Conservation (phyloP, 2,329 filamentous ascomycete species). For the Alternaria ethzedia region DNA sequence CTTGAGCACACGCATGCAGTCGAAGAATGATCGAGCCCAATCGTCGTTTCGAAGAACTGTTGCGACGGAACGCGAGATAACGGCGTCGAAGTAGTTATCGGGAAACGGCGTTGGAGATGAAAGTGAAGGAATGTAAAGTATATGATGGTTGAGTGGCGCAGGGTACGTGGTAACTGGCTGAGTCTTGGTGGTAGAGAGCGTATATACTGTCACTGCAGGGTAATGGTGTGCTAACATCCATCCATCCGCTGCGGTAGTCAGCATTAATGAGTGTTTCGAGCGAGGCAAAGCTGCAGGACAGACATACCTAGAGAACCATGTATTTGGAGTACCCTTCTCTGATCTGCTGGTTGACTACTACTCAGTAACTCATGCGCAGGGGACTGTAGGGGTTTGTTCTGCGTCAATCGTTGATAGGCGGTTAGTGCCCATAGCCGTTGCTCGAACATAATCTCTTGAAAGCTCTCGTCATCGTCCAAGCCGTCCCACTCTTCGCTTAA, state of each 20-base stretch:
- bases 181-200: conserved; percentile 29
- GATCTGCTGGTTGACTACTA: conserved; percentile 27
- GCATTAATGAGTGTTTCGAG: background rate
- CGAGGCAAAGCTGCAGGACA: background rate
- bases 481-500: conserved; percentile 38
- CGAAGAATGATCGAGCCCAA: conserved; percentile 36
- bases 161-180: conserved; percentile 28
- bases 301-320: conserved; percentile 32
- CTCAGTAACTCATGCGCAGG: conserved; percentile 33
- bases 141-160: conserved; percentile 37
- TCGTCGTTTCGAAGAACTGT: conserved; percentile 34
- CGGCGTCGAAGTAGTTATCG: conserved; percentile 33
- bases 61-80: conserved; percentile 33
- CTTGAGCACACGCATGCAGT: conserved; percentile 37
- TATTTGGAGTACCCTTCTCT: conserved; percentile 31
- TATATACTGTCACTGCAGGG: conserved; percentile 32
- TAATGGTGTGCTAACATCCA: conserved; percentile 37
- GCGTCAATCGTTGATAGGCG: conserved; percentile 35
- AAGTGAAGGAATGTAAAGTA: conserved; percentile 31
- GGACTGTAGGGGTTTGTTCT: conserved; percentile 35
- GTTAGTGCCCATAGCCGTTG: conserved; percentile 37
- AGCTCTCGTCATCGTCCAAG: conserved; percentile 34
- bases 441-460: conserved; percentile 34
- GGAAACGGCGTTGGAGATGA: conserved; percentile 32
- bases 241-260: conserved; percentile 27